phyloP scores from a whole-genome alignment of 116 monocot genomes.

The Cymodocea nodosa region DNA sequence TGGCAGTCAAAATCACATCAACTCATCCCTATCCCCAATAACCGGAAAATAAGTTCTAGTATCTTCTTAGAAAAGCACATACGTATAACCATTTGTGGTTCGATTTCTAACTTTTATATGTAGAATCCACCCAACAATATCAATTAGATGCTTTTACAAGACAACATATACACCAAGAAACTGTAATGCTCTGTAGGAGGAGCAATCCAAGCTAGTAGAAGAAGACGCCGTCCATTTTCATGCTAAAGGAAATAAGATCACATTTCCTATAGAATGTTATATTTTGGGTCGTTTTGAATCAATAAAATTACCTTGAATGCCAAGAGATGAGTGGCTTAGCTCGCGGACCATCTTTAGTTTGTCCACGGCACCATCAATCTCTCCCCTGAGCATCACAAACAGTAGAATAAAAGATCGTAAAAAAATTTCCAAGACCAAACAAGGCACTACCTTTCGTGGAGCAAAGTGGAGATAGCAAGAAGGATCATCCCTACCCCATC shows the following conservation, averaged over 20 bases:
- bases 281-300: background rate
- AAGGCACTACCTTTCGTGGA: constrained; percentile 57
- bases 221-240: background rate
- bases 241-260: background rate
- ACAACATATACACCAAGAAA: too few species aligned
- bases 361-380: constrained; percentile 49
- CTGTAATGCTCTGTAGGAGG: too few species aligned
- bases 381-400: constrained; percentile 33
- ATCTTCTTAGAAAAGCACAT: too few species aligned
- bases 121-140: too few species aligned
- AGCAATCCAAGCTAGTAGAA: too few species aligned
- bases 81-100: too few species aligned
- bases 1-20: too few species aligned
- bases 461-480: constrained; percentile 89
- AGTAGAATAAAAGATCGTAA: background rate
- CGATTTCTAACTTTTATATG: too few species aligned
- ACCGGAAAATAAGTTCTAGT: too few species aligned
- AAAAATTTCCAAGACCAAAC: background rate
- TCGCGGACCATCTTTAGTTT: constrained; percentile 55
- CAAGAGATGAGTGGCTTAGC: constrained; percentile 23
- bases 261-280: background rate
- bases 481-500: constrained; percentile 45
- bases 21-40: too few species aligned
- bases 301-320: constrained; percentile 30
- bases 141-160: too few species aligned